Base-by-base conservation (phyloP, 176 grass and related monocot species). In the Areca catechu region DNA sequence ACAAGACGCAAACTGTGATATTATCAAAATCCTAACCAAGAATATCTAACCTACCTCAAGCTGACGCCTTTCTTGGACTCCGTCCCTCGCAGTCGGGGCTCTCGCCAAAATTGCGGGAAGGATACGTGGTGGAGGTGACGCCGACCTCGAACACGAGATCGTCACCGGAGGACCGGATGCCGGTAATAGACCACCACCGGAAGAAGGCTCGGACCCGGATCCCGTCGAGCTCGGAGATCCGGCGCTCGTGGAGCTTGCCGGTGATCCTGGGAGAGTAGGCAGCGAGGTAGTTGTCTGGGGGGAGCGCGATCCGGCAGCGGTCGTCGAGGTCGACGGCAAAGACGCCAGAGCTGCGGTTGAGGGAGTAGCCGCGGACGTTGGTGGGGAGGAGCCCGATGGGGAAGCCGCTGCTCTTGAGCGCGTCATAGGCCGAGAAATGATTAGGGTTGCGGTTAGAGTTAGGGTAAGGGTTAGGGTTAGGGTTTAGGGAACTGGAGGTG, bases 341-440 rank as follows among this genome's bases (percentile, higher is more conserved):
- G 16, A 58, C 65, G n/a, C 78, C 78, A 20, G 71, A 75, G 71
- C 65, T 70, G 71, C 53, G 71, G 48, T 81, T 63, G 37, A 75
- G 65, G 51, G 78, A 74, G 64, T 81, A 81, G 51, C 43, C 49
- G 51, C 62, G 65, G 16, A 81, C 53, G 65, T 73, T 73, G 65
- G 57, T 63, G n/a, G 78, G 78, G 23, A 81, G 78, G n/a, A 81
- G 78, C 9, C 78, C 78, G 34, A 74, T 28, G 4, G 78, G 78
- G 37, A 81, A 69, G 1, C 78, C 78, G 5, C 58, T 75, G 4
- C 17, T 56, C 51, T 51, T 70, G 15, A 81, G 78, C 21, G 70
- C 64, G 43, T 81, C 78, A 16, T 81, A 81, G 58, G 78, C 78
- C n/a, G n/a, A n/a, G n/a, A n/a, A n/a, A n/a, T n/a, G n/a, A n/a